These are phyloP conservation scores for Colletotrichum aenigma DNA, from an alignment of 2,329 filamentous ascomycete genomes.

Conservation along the genomic window DNA sequence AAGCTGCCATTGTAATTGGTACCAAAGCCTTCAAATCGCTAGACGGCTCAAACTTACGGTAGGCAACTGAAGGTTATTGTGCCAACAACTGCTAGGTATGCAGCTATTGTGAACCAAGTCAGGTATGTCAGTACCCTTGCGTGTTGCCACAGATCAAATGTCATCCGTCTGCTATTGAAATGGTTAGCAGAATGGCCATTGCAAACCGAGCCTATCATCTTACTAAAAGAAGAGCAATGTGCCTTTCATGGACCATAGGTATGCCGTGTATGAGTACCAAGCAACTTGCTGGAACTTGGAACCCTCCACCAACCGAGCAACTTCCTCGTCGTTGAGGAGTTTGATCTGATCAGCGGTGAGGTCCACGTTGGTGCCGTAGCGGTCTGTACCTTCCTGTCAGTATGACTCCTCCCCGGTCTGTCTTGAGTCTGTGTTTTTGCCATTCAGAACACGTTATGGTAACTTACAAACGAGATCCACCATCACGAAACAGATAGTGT, in stretches of 20 bases:
- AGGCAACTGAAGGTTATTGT: conserved; percentile 5
- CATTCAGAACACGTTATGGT: background rate
- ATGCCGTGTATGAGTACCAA: conserved; percentile 42
- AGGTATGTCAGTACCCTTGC: background rate
- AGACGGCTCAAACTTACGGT: background rate
- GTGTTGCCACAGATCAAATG: conserved; percentile 28
- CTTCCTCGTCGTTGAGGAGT: conserved; percentile 28
- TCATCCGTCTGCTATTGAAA: conserved; percentile 25
- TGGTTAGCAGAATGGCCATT: background rate
- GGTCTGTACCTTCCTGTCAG: conserved; percentile 2
- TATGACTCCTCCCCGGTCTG: background rate
- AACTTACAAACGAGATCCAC: conserved; percentile 36
- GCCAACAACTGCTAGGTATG: background rate
- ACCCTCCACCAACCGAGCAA: conserved; percentile 31
- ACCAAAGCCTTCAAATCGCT: background rate
- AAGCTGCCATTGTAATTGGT: background rate
- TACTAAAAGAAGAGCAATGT: conserved; percentile 31
- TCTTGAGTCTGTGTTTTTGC: background rate
- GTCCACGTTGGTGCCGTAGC: conserved; percentile 8
- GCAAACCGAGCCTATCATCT: too few relatives aligned
- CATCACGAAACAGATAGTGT: conserved; percentile 36
- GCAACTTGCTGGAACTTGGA: conserved; percentile 40
- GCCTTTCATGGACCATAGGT: conserved; percentile 38
- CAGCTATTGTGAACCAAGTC: background rate
- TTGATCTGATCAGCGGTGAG: background rate